Evolutionary conservation across 345 rosid genomes (phyloP).

Genomic region (Moricandia moricandioides): DNA sequence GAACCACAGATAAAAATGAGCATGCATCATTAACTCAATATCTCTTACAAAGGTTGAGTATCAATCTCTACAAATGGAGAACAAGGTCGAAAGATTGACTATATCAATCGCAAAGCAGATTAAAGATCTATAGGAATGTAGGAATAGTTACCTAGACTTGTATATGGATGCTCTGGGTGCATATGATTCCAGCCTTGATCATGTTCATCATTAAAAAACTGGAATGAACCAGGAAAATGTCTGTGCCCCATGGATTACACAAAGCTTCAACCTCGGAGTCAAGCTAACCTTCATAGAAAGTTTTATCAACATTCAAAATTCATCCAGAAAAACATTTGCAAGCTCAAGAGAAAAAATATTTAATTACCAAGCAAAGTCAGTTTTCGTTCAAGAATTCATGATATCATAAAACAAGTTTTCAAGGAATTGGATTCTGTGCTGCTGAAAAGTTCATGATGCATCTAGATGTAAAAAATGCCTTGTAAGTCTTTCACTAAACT

Average conservation of each 20-base stretch:
- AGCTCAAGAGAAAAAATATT: not conserved
- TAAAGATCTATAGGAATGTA: not conserved
- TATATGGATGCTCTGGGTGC: slow-evolving; percentile 55
- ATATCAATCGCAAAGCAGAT: not conserved
- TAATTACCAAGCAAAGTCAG: not conserved
- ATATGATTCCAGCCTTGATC: slow-evolving; percentile 67
- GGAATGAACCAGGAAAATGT: slow-evolving; percentile 52
- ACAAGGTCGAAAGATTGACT: not conserved
- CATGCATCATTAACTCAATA: slow-evolving; percentile 17
- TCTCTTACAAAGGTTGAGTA: not conserved
- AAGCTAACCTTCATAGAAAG: slow-evolving; percentile 41
- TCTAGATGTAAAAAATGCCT: not conserved
- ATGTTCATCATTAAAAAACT: slow-evolving; percentile 55
- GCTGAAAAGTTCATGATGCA: not conserved
- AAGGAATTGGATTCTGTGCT: too few relatives aligned
- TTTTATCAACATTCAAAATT: slow-evolving; percentile 15
- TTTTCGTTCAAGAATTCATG: not conserved
- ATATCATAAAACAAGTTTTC: not conserved
- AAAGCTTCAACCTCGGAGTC: slow-evolving; percentile 19
- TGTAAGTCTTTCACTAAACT: slow-evolving; percentile 10
- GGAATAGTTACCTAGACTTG: slow-evolving; percentile 48
- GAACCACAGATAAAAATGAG: slow-evolving; percentile 11
- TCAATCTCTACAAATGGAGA: slow-evolving; percentile 5
- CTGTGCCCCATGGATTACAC: slow-evolving; percentile 59
- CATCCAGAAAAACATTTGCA: slow-evolving; percentile 18